Evolutionary conservation across 495 filamentous ascomycete species (phyloP).

Genomic region (Amniculicola lignicola): DNA sequence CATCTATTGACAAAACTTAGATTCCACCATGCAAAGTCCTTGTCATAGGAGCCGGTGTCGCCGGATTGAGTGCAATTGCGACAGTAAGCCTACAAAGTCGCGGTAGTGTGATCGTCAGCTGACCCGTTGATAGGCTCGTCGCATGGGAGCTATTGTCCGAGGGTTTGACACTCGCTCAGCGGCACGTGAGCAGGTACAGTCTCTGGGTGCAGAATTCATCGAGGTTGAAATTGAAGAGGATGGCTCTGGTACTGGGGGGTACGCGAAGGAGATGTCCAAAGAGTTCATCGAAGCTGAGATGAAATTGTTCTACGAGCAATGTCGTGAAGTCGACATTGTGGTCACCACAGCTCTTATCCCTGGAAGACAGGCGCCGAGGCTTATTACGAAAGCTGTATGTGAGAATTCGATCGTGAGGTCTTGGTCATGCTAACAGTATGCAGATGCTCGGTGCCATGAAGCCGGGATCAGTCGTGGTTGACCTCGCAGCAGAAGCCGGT

Average conservation of each 20-base stretch:
- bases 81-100: constrained; percentile 42
- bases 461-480: constrained; percentile 75
- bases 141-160: constrained; percentile 78
- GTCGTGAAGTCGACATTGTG: constrained; percentile 79
- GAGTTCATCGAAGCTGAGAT: constrained; percentile 86
- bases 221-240: constrained; percentile 82
- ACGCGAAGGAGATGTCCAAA: constrained; percentile 84
- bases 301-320: constrained; percentile 80
- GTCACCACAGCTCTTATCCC: constrained; percentile 82
- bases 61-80: constrained; percentile 76
- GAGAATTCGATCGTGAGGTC: neutral
- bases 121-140: constrained; percentile 50
- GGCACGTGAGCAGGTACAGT: constrained; percentile 78
- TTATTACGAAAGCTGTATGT: constrained; percentile 56
- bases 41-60: constrained; percentile 79
- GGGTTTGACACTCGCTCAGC: constrained; percentile 79
- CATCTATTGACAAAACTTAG: constrained; percentile 38
- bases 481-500: constrained; percentile 76
- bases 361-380: constrained; percentile 67
- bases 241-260: constrained; percentile 74
- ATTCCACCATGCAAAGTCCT: constrained; percentile 80
- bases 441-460: constrained; percentile 78
- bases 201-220: constrained; percentile 77
- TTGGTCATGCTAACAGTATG: neutral
- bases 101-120: neutral